phyloP scores from a whole-genome alignment of 2,329 filamentous ascomycete genomes.

The Colletotrichum australisinense region DNA sequence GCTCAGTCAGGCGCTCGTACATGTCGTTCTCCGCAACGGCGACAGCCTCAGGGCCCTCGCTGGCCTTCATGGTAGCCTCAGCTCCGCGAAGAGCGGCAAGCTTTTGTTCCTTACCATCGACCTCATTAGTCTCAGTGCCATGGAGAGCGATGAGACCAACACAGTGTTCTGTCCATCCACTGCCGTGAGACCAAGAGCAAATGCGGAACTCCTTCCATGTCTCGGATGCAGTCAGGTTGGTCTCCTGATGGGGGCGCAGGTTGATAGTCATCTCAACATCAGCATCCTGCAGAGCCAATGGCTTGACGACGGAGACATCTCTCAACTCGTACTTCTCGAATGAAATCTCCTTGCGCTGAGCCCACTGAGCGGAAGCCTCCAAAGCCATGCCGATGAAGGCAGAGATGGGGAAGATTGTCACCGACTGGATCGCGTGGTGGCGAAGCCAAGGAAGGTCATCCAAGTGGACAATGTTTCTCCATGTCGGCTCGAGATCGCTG shows the following conservation, averaged over 20 bases:
- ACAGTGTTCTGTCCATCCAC: slow-evolving; percentile 70
- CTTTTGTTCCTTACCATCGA: slow-evolving; percentile 49
- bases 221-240: slow-evolving; percentile 53
- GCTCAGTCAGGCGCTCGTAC: slow-evolving; percentile 57
- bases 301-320: slow-evolving; percentile 57
- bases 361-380: slow-evolving; percentile 54
- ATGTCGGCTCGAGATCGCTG: slow-evolving; percentile 58
- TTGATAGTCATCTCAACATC: slow-evolving; percentile 63
- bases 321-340: slow-evolving; percentile 59
- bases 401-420: slow-evolving; percentile 66
- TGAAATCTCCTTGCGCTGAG: slow-evolving; percentile 38
- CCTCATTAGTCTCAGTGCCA: slow-evolving; percentile 49
- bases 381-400: slow-evolving; percentile 64
- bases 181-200: slow-evolving; percentile 61
- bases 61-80: slow-evolving; percentile 43
- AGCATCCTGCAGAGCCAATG: slow-evolving; percentile 59
- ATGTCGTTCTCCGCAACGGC: slow-evolving; percentile 44
- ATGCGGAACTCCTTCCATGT: slow-evolving; percentile 68
- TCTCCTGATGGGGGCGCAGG: slow-evolving; percentile 55
- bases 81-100: slow-evolving; percentile 42
- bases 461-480: slow-evolving; percentile 59
- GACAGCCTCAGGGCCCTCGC: slow-evolving; percentile 42
- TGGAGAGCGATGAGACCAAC: slow-evolving; percentile 60
- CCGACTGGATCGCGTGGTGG: slow-evolving; percentile 68
- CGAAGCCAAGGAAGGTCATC: slow-evolving; percentile 67